Evolutionary conservation across 208 protist genomes (phyloP).

Genomic region (Tritrichomonas musculus): DNA sequence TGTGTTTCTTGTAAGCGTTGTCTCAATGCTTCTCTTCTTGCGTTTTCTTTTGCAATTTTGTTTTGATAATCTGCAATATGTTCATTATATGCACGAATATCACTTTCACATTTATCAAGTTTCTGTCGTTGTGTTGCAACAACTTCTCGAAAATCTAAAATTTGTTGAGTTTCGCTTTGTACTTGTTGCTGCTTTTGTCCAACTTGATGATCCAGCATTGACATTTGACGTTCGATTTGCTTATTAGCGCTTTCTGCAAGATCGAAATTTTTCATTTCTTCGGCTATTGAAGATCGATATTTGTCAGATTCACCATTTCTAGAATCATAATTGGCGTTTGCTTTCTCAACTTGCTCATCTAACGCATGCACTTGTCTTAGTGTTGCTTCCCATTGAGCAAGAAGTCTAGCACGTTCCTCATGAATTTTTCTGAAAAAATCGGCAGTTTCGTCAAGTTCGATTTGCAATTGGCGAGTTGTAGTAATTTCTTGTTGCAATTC

Average conservation of each 20-base stretch:
- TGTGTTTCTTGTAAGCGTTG: not conserved
- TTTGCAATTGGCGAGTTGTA: conserved; percentile 17
- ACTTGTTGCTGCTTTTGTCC: not conserved
- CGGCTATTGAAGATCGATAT: not conserved
- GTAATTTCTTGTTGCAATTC: conserved; percentile 23
- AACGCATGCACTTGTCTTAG: not conserved
- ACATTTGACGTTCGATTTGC: not conserved
- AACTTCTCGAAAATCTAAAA: not conserved
- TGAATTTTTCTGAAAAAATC: not conserved
- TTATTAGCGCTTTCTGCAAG: not conserved
- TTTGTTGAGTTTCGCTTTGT: not conserved
- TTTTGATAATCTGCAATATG: not conserved
- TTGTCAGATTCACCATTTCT: not conserved
- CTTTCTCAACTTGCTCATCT: not conserved
- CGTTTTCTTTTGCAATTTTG: not conserved
- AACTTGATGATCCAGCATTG: not conserved
- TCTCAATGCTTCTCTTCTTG: not conserved
- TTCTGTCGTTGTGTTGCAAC: not conserved
- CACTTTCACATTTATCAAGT: not conserved
- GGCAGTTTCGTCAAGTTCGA: conserved; percentile 14
- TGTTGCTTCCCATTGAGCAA: conserved; percentile 29
- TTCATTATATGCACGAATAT: not conserved
- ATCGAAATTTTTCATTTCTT: not conserved
- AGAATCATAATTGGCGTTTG: not conserved
- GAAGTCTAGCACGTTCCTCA: not conserved